These are phyloP conservation scores for Pseudocercospora eumusae DNA, from an alignment of 2,329 filamentous ascomycete genomes.

Conservation along the genomic window DNA sequence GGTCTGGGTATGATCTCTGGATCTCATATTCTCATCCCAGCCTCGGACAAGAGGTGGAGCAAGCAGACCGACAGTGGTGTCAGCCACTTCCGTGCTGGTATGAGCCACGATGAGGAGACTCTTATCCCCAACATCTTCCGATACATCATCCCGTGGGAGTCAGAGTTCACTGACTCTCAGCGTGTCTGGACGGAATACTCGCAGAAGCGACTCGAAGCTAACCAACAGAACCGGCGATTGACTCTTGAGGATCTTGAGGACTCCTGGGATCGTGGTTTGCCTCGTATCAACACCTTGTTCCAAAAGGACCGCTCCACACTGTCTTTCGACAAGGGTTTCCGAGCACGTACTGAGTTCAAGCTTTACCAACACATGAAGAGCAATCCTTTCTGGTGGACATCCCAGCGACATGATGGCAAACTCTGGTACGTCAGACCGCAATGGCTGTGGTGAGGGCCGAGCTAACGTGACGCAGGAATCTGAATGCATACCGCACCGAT, in stretches of 20 bases:
- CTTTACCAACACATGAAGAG: slow-evolving; percentile 98
- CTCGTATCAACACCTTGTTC: slow-evolving; percentile 97
- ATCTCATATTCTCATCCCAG: slow-evolving; percentile 94
- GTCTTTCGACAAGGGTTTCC: slow-evolving; percentile 98
- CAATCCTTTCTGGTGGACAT: slow-evolving; percentile 99
- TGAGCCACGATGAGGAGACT: slow-evolving; percentile 98
- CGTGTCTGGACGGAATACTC: slow-evolving; percentile 99
- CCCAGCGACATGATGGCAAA: slow-evolving; percentile 94
- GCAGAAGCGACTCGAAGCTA: slow-evolving; percentile 93
- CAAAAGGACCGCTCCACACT: slow-evolving; percentile 97
- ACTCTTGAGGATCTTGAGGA: slow-evolving; percentile 96
- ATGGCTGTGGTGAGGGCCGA: background rate
- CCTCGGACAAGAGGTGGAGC: slow-evolving; percentile 96
- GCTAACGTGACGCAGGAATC: slow-evolving; percentile 21
- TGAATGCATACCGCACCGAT: slow-evolving; percentile 94
- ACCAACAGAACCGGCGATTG: slow-evolving; percentile 91
- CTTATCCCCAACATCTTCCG: slow-evolving; percentile 98
- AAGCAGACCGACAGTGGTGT: slow-evolving; percentile 98
- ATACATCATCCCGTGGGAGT: slow-evolving; percentile 99
- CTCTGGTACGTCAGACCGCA: slow-evolving; percentile 68
- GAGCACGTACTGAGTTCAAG: slow-evolving; percentile 94
- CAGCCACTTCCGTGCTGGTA: slow-evolving; percentile 93
- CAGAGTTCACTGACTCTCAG: slow-evolving; percentile 98
- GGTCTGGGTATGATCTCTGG: slow-evolving; percentile 98
- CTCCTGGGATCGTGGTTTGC: slow-evolving; percentile 95